These are phyloP conservation scores for Tuctoria greenei DNA, from an alignment of 176 grass and related monocot genomes.

Conservation along the genomic window DNA sequence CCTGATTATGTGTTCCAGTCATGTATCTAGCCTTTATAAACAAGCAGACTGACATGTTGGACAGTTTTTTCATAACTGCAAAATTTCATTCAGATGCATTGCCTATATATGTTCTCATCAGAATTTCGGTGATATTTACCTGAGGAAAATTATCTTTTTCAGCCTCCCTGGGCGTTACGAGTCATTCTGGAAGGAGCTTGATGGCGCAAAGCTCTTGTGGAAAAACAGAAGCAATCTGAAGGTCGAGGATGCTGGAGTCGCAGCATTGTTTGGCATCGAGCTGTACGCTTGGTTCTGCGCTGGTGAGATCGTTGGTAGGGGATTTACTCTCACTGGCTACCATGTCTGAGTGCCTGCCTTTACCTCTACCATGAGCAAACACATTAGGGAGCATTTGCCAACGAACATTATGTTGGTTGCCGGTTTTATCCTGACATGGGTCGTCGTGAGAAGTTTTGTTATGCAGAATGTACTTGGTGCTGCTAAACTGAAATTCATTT, in stretches of 20 bases:
- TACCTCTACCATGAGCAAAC: constrained; percentile 9
- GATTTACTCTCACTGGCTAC: constrained; percentile 87
- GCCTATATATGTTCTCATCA: background rate
- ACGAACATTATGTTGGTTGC: background rate
- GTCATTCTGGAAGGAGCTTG: constrained; percentile 79
- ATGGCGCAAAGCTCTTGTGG: constrained; percentile 60
- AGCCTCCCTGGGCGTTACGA: constrained; percentile 75
- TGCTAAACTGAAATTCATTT: background rate
- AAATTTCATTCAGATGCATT: background rate
- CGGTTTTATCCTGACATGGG: background rate
- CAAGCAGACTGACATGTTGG: background rate
- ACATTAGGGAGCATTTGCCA: background rate
- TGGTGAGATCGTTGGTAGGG: constrained; percentile 74
- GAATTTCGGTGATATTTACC: background rate
- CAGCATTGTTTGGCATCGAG: constrained; percentile 77
- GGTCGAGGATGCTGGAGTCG: constrained; percentile 70
- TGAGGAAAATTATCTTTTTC: constrained; percentile 2
- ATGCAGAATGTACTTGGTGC: background rate
- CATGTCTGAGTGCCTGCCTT: constrained; percentile 49
- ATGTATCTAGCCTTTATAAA: background rate
- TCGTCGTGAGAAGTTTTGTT: background rate
- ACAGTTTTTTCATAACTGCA: background rate
- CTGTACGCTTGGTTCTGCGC: constrained; percentile 76
- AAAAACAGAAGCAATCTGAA: constrained; percentile 58
- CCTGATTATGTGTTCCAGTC: background rate